Base-by-base conservation (phyloP, 306 rosid genomes). In the Glycyrrhiza uralensis region DNA sequence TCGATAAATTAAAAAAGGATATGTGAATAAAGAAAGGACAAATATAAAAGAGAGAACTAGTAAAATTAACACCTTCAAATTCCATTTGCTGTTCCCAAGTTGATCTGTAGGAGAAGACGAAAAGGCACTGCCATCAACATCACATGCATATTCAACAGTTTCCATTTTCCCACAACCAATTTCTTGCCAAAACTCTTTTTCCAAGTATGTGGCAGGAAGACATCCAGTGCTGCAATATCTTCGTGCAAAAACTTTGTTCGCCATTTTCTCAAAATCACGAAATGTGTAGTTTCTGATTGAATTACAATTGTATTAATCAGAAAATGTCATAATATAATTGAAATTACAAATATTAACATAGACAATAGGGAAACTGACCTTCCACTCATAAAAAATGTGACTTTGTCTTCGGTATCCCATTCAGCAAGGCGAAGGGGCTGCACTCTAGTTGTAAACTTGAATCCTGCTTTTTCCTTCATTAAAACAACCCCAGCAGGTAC, bases 381-480 rank as follows among this genome's bases (percentile, higher is more conserved):
- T 80, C 99, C 99, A 51, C 99, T 91, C 97, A 89, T 85, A 82
- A 88, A 91, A 86, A 95, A 95, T 0, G 96, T 94, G 72, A 89
- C 93, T 76, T 74, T 91, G 82, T 95, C 99, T 81, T 89, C 96
- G 32, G 76, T 77, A 84, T 95, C 92, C 99, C 99, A 95, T 86
- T 88, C 96, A 30, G 99, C 96, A 82, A 91, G 96, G 57, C 99
- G 96, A 23, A 95, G 96, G 42, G 99, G 99, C 82, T 95, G 99
- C 60, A 95, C 97, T 69, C 97, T 89, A 26, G 99, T 94, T 42
- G 99, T 86, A 81, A 94, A 94, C 84, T 91, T 94, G 81, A 94
- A 94, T 65, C 97, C 97, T 61, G 83, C 71, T 76, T 86, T 81
- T 88, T 95, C 97, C 84, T 81, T 95, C 97, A 88, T 91, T 62